Conservation (phyloP, 768 basidiomycete genomes). For the Mycena galericulata region DNA sequence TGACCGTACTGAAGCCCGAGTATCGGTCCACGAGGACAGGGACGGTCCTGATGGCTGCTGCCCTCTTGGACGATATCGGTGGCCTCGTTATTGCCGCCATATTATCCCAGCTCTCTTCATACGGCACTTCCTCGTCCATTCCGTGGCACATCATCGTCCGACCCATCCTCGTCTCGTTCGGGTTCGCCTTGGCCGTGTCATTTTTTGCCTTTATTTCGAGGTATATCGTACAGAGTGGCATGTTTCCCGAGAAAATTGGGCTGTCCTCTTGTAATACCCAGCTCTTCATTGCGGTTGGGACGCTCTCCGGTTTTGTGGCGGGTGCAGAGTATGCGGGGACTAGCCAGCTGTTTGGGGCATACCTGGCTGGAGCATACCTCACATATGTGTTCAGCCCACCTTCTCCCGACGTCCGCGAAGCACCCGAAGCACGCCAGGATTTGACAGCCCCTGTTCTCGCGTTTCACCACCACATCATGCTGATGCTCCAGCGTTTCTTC, state of each 20-base stretch:
- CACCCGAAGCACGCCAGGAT: background rate
- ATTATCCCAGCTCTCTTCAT: constrained; percentile 54
- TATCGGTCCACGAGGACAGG: constrained; percentile 64
- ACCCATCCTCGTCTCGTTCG: constrained; percentile 67
- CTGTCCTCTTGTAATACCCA: constrained; percentile 36
- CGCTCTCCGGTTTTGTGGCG: constrained; percentile 59
- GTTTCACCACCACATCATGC: constrained; percentile 52
- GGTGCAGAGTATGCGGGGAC: constrained; percentile 66
- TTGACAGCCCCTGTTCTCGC: constrained; percentile 34
- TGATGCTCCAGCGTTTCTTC: constrained; percentile 56
- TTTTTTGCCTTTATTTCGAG: constrained; percentile 43
- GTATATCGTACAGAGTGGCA: constrained; percentile 5
- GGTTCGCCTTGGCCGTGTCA: constrained; percentile 57
- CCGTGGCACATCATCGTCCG: constrained; percentile 56
- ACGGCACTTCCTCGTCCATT: constrained; percentile 28
- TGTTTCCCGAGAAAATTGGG: background rate
- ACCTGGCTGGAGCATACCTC: constrained; percentile 66
- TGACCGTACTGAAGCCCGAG: constrained; percentile 66
- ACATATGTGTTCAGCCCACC: constrained; percentile 45
- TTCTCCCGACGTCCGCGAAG: background rate
- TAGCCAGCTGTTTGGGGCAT: constrained; percentile 73
- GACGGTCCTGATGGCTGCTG: constrained; percentile 69
- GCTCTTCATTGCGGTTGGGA: constrained; percentile 51
- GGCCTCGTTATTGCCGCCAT: constrained; percentile 71
- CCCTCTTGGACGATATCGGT: constrained; percentile 73